Evolutionary conservation across 1,139 yeast genomes (phyloP).

Genomic region (Arxiozyma slooffiae): DNA sequence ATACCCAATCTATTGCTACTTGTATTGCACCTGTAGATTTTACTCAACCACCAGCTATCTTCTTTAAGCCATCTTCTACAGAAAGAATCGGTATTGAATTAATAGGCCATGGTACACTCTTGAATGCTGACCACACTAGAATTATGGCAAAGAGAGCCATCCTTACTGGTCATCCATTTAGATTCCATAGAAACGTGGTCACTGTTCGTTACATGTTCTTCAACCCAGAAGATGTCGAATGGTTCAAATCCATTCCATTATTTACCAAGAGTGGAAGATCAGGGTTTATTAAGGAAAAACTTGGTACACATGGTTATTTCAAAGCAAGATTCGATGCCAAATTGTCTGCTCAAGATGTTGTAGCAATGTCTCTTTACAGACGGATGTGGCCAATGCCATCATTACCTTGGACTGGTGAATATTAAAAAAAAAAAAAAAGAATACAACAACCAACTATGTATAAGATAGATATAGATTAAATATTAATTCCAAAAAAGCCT

Average conservation of each 20-base stretch:
- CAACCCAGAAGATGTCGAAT: conserved; percentile 77
- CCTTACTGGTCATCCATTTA: conserved; percentile 89
- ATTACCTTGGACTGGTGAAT: conserved; percentile 24
- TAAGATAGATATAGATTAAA: neutral
- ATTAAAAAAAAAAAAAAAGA: neutral
- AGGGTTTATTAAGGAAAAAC: conserved; percentile 86
- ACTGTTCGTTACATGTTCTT: conserved; percentile 97
- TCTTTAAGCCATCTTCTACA: conserved; percentile 41
- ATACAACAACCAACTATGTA: neutral
- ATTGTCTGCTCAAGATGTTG: conserved; percentile 81
- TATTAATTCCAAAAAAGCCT: neutral
- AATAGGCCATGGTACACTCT: conserved; percentile 83
- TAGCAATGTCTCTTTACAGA: conserved; percentile 89
- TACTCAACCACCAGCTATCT: conserved; percentile 72
- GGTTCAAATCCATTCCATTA: conserved; percentile 86
- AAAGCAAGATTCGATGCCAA: conserved; percentile 93
- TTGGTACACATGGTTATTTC: conserved; percentile 98
- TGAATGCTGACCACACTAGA: conserved; percentile 78
- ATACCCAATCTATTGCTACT: conserved; percentile 69
- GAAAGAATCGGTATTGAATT: conserved; percentile 47
- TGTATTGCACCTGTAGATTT: conserved; percentile 84
- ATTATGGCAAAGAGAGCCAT: conserved; percentile 80
- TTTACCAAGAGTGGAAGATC: conserved; percentile 87
- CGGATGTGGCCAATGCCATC: conserved; percentile 75
- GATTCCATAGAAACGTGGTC: conserved; percentile 85